Base-by-base conservation (phyloP, 441 rosid species). In the Breynia disticha region DNA sequence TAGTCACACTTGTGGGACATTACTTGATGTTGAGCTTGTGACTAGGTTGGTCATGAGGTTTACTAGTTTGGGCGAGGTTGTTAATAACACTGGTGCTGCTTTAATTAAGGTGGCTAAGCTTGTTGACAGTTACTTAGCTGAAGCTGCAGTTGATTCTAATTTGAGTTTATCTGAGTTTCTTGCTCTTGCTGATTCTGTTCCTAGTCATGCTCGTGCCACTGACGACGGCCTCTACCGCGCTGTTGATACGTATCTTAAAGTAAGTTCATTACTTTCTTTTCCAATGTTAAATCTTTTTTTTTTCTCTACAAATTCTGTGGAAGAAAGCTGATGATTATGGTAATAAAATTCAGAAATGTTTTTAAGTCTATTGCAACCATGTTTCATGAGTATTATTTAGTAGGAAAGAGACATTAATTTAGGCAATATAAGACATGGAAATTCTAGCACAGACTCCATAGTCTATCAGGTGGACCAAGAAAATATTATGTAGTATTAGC, bases 241-340 rank as follows among this genome's bases (percentile, higher is more conserved):
- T 55, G 68, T 90, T 7, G 95, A 90, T 52, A 84, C 91, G 45
- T 90, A 83, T 61, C 90, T 90, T 49, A 87, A 90, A 69, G 97
- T 79, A 72, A 73, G 73, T 55, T 32, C 10, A n/a, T 37, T 22
- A 6, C 12, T 22, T 24, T 28, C 42, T 14, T 16, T 20, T 12
- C 18, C 35, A 28, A 28, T 1, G 35, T 2, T 28, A 28, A n/a
- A 28, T 28, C 35, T 28, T 28, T 4, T 28, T 9, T 28, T n/a
- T n/a, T n/a, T n/a, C n/a, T n/a, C n/a, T n/a, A 28, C 35, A 28
- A 28, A 28, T 28, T 28, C 35, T 28, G 35, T 2, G 35, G 7
- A 28, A 28, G 35, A 28, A 4, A 28, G 35, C 1, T 28, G 35
- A 28, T 28, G 35, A 4, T 28, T 28, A 28, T 28, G 1, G 35